These are phyloP conservation scores for Puya raimondii DNA, from an alignment of 176 grass and related monocot species.

Conservation along the genomic window DNA sequence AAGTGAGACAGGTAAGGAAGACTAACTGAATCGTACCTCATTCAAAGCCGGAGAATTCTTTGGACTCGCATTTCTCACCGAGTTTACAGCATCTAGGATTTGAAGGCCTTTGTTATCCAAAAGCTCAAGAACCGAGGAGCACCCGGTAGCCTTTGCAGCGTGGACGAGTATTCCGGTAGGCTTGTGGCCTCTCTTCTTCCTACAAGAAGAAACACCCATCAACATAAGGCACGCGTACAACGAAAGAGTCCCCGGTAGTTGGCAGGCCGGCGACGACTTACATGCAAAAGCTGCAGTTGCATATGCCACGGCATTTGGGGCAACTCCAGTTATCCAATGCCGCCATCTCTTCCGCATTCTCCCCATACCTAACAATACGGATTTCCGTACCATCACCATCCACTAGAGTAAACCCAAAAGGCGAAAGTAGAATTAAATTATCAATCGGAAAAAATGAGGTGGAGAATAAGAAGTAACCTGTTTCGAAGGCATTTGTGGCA, in stretches of 20 bases:
- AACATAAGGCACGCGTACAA: not conserved
- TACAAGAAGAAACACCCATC: constrained; percentile 23
- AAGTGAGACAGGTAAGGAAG: not conserved
- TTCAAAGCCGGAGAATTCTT: constrained; percentile 14
- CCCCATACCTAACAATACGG: constrained; percentile 53
- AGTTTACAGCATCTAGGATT: constrained; percentile 32
- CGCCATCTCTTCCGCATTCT: constrained; percentile 50
- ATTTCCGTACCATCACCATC: not conserved
- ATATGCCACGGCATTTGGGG: constrained; percentile 84
- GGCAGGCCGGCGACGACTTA: constrained; percentile 21
- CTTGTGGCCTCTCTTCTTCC: constrained; percentile 74
- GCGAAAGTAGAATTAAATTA: not conserved
- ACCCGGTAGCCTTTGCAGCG: constrained; percentile 73
- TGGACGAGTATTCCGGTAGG: constrained; percentile 81
- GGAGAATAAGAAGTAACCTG: constrained; percentile 27
- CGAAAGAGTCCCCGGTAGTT: not conserved
- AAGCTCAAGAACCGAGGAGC: constrained; percentile 62
- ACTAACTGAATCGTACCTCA: constrained; percentile 21
- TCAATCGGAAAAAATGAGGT: not conserved
- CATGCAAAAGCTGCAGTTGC: constrained; percentile 98
- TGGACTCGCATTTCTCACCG: constrained; percentile 14
- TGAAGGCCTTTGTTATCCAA: constrained; percentile 39
- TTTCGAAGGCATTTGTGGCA: constrained; percentile 81
- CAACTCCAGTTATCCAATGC: constrained; percentile 46
- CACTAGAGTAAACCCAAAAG: constrained; percentile 6